phyloP scores from a whole-genome alignment of 805 yeast genomes.

The Hanseniaspora guilliermondii region DNA sequence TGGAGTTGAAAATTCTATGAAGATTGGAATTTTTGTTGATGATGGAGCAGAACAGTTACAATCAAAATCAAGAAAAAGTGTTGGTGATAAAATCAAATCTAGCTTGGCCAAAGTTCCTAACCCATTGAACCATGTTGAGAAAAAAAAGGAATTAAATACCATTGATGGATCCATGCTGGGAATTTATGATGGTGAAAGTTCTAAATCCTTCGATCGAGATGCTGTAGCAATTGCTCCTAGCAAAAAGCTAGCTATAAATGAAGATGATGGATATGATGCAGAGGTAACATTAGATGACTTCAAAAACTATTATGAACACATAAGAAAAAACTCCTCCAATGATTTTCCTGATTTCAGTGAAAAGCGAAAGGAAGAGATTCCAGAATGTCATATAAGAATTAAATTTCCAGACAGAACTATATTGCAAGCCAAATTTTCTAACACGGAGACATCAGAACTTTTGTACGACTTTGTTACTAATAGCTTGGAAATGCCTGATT shows the following conservation, averaged over 20 bases:
- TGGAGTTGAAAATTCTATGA: slow-evolving; percentile 3
- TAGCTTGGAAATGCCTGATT: slow-evolving; percentile 23
- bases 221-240: slow-evolving; percentile 3
- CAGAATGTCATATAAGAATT: slow-evolving; percentile 36
- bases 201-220: background rate
- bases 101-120: background rate
- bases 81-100: background rate
- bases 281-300: slow-evolving; percentile 44
- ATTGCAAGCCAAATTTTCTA: slow-evolving; percentile 39
- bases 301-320: slow-evolving; percentile 36
- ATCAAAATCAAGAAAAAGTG: background rate
- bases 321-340: slow-evolving; percentile 22
- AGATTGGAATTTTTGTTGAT: slow-evolving; percentile 7
- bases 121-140: background rate
- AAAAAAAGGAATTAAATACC: background rate
- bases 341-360: slow-evolving; percentile 11
- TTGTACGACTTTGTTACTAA: slow-evolving; percentile 25
- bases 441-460: slow-evolving; percentile 30
- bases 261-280: slow-evolving; percentile 30
- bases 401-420: slow-evolving; percentile 46
- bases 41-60: background rate
- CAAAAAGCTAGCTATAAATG: slow-evolving; percentile 1
- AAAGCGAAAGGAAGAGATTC: slow-evolving; percentile 19
- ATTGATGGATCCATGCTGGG: too few relatives aligned
- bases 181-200: background rate